Base-by-base conservation (phyloP, 1,284 basidiomycete genomes). In the Sutorius eximius region DNA sequence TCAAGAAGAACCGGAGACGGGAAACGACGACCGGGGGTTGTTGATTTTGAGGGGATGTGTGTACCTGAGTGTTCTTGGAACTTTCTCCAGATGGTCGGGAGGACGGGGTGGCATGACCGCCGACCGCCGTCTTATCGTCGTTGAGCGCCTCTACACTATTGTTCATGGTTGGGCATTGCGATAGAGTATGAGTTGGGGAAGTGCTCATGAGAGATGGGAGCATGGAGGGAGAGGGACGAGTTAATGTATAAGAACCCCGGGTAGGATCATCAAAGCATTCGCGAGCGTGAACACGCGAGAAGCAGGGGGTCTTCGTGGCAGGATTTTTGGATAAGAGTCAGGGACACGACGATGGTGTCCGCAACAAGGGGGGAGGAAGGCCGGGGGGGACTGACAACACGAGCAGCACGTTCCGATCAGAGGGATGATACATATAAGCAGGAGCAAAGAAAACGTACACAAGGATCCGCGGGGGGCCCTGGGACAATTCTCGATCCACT, bases 381-480 rank as follows among this genome's bases (percentile, higher is more conserved):
- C 53, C 52, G 50, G 59, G 53, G 53, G 54, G 57, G 54, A 33
- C 24, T 58, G 40, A 36, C 36, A 49, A 50, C 41, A 57, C 45
- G 53, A 58, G 33, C 49, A 40, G 38, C 45, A 45, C 38, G 49
- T 30, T 51, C 55, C 56, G 60, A 69, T 66, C 61, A 58, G 42
- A 47, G 44, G 42, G 52, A 54, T n/a, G 50, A 43, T 45, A 60
- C 42, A 70, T 68, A 67, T 67, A 67, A 48, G 60, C 51, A 64
- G 24, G 45, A 43, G 53, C 13, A 53, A 18, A 30, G 47, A 22
- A 58, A 49, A 45, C 55, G 54, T 61, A 53, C 40, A n/a, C 48
- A 63, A 52, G 69, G 69, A 68, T 68, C 69, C 69, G 69, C 66
- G 64, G 63, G 64, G 49, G n/a, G 51, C 27, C 62, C 58, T 68